Percentiles rank a stretch among this genome's conserved stretches.
Conservation (phyloP, 768 basidiomycete species). For the Neoboletus brunneissimus region DNA sequence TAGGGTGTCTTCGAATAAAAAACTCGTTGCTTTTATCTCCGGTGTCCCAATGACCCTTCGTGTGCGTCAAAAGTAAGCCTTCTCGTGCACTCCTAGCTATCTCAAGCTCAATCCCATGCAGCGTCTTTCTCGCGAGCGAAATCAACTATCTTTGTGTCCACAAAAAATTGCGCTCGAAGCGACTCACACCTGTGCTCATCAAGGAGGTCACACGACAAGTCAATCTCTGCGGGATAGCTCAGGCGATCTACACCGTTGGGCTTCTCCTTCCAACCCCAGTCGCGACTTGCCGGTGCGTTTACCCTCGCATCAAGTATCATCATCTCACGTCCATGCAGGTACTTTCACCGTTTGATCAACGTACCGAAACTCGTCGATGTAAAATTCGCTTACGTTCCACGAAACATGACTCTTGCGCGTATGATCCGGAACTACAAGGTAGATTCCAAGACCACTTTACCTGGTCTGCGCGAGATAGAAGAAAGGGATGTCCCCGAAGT, state of each 20-base stretch:
- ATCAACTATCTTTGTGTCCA: conserved; percentile 98
- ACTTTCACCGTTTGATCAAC: conserved; percentile 90
- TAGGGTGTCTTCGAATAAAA: conserved; percentile 84
- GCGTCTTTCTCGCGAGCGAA: conserved; percentile 72
- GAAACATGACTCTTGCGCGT: conserved; percentile 86
- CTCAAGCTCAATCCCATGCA: conserved; percentile 31
- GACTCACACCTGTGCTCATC: conserved; percentile 92
- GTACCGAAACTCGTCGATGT: conserved; percentile 89
- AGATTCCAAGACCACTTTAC: conserved; percentile 45
- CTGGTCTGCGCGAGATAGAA: conserved; percentile 86
- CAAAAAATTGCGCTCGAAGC: conserved; percentile 95
- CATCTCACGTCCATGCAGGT: conserved; percentile 44
- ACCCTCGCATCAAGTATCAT: not conserved
- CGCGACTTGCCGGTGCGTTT: conserved; percentile 69
- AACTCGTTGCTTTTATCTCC: conserved; percentile 94
- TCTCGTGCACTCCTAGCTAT: not conserved
- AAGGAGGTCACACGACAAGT: conserved; percentile 95
- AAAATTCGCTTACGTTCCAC: conserved; percentile 83
- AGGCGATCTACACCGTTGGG: conserved; percentile 96
- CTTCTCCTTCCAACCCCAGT: conserved; percentile 93
- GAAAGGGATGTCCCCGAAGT: conserved; percentile 73
- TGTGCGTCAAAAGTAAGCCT: conserved; percentile 76
- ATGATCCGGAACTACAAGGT: conserved; percentile 78
- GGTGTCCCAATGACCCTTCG: conserved; percentile 85
- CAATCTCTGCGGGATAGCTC: conserved; percentile 86